Evolutionary conservation across 2,329 filamentous ascomycete species (phyloP).

Genomic region (Alternaria burnsii): DNA sequence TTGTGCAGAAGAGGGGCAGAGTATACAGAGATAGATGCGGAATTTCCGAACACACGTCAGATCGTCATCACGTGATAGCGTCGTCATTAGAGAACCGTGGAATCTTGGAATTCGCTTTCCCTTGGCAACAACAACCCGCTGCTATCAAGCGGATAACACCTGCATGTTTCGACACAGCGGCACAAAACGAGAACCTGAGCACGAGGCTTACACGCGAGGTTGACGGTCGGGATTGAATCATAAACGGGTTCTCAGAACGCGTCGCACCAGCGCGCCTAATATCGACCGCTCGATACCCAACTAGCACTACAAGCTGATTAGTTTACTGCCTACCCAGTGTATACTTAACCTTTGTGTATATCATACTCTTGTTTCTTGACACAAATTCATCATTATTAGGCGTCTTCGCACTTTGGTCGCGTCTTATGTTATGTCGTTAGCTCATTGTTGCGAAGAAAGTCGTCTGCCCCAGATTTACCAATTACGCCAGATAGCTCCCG

Average conservation of each 20-base stretch:
- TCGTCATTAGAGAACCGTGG: neutral
- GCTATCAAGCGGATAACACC: neutral
- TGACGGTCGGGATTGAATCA: neutral
- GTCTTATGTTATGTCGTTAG: neutral
- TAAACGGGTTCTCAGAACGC: neutral
- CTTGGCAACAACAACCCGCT: neutral
- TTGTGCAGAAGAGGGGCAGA: neutral
- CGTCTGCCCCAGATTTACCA: neutral
- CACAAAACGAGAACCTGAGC: neutral
- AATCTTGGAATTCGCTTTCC: neutral
- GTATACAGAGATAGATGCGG: neutral
- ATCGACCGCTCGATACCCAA: neutral
- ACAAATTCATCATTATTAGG: neutral
- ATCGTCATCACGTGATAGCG: neutral
- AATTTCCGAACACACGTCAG: neutral
- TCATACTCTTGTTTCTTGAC: neutral
- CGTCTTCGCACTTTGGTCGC: neutral
- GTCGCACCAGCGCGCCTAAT: neutral
- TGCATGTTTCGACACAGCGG: neutral
- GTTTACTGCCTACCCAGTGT: neutral
- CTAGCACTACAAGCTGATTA: neutral
- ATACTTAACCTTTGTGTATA: neutral
- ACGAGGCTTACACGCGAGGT: neutral
- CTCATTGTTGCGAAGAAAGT: neutral
- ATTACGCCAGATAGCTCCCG: neutral